A percentile compares a stretch with the other conserved stretches of the same genome.
Evolutionary conservation across 1,284 basidiomycete genomes (phyloP).

Genomic region (Tilletiopsis washingtonensis): DNA sequence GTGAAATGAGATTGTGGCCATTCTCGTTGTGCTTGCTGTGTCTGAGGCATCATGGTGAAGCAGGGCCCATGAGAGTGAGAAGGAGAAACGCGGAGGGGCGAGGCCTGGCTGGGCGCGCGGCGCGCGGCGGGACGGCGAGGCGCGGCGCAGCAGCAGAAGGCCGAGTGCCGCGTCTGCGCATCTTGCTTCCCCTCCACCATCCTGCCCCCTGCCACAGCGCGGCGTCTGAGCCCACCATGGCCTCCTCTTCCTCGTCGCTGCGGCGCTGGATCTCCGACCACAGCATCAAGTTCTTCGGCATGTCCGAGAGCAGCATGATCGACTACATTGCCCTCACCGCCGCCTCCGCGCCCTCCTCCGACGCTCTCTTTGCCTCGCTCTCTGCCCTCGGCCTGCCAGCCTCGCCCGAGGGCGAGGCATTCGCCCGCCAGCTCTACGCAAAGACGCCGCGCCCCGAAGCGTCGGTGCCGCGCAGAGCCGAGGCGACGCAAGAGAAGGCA

Average conservation of each 20-base stretch:
- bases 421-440: conserved; percentile 67
- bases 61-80: too few relatives aligned
- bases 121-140: too few relatives aligned
- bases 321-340: conserved; percentile 51
- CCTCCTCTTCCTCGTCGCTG: conserved; percentile 13
- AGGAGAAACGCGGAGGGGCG: too few relatives aligned
- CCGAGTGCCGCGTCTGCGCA: too few relatives aligned
- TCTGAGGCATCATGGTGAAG: too few relatives aligned
- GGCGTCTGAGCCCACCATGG: conserved; percentile 2
- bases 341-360: conserved; percentile 69
- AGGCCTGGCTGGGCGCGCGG: too few relatives aligned
- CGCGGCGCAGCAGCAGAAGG: too few relatives aligned
- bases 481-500: conserved; percentile 58
- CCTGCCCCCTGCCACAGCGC: too few relatives aligned
- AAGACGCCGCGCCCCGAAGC: conserved; percentile 59
- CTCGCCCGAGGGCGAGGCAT: conserved; percentile 67
- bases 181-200: too few relatives aligned
- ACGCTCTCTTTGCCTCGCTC: conserved; percentile 67
- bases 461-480: conserved; percentile 61
- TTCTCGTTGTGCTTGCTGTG: too few relatives aligned
- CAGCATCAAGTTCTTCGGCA: conserved; percentile 33
- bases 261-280: conserved; percentile 41
- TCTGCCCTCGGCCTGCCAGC: conserved; percentile 70
- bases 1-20: too few relatives aligned
- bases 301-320: conserved; percentile 34